Percentiles rank a stretch among this genome's conserved stretches.
These are phyloP conservation scores for Aristolochia californica DNA, from an alignment of 164 flowering plant species.

Conservation along the genomic window DNA sequence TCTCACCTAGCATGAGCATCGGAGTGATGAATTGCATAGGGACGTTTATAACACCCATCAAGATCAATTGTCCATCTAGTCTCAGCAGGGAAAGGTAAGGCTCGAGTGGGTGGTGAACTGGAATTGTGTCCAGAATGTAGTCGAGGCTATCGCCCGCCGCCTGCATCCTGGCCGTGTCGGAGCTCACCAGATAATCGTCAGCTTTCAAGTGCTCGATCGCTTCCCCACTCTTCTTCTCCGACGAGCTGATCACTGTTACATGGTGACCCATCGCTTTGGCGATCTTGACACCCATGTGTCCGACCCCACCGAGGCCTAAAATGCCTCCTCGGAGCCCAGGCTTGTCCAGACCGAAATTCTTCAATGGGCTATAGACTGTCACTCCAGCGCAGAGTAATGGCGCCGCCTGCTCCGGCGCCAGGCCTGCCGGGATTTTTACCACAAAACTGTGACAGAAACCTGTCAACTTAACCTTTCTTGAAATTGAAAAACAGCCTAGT, in stretches of 20 bases:
- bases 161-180: slow-evolving; percentile 25
- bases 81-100: slow-evolving; percentile 34
- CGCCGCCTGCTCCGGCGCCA: slow-evolving; percentile 48
- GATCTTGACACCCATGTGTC: slow-evolving; percentile 42
- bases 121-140: slow-evolving; percentile 46
- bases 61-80: slow-evolving; percentile 31
- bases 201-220: slow-evolving; percentile 38
- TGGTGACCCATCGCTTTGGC: slow-evolving; percentile 65
- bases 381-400: slow-evolving; percentile 50
- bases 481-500: slow-evolving; percentile 59
- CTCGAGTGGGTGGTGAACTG: slow-evolving; percentile 29
- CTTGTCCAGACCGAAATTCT: slow-evolving; percentile 16
- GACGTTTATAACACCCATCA: slow-evolving; percentile 25
- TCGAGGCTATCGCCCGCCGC: slow-evolving; percentile 32
- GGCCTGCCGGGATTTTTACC: slow-evolving; percentile 33
- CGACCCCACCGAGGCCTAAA: slow-evolving; percentile 53
- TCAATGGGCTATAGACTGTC: slow-evolving; percentile 50
- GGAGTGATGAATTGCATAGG: slow-evolving; percentile 52
- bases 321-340: slow-evolving; percentile 29
- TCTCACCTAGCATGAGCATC: slow-evolving; percentile 65
- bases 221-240: slow-evolving; percentile 37
- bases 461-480: no score
- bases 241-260: slow-evolving; percentile 46
- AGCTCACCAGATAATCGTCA: slow-evolving; percentile 39
- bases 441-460: slow-evolving; percentile 36